Conservation (phyloP, 73 alveolate species). For the Durusdinium trenchii region DNA sequence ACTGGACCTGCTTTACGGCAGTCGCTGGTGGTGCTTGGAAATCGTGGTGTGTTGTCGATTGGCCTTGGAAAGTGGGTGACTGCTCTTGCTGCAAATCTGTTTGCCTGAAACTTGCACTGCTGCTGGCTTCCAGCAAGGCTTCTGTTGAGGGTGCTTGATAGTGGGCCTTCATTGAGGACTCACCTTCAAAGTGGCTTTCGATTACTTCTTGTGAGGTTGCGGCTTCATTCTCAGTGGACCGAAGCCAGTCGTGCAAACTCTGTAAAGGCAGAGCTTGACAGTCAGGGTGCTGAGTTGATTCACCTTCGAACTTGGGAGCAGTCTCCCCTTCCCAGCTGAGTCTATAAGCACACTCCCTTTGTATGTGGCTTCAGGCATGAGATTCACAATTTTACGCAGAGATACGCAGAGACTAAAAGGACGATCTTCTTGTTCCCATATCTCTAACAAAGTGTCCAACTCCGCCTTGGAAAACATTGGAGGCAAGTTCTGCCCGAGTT, state of each 20-base stretch:
- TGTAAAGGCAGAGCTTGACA: neutral
- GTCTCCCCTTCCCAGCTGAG: neutral
- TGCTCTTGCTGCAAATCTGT: no score
- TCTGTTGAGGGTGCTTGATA: slow-evolving; percentile 38
- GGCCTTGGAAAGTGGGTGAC: neutral
- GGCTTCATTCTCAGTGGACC: neutral
- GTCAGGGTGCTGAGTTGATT: no score
- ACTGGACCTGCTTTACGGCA: no score
- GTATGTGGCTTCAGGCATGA: neutral
- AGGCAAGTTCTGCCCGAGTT: neutral
- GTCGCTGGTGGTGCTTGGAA: slow-evolving; percentile 12
- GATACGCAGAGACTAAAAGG: neutral
- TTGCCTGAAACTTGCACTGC: neutral
- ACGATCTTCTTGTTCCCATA: neutral
- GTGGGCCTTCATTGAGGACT: slow-evolving; percentile 63
- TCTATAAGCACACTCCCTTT: slow-evolving; percentile 5
- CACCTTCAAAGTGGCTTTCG: neutral
- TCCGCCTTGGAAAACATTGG: neutral
- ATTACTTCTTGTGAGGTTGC: neutral
- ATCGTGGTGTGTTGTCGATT: neutral
- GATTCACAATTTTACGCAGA: neutral
- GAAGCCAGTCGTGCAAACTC: neutral
- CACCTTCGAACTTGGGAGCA: no score
- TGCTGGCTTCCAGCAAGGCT: neutral
- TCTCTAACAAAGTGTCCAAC: neutral